Evolutionary conservation across 2,329 filamentous ascomycete genomes (phyloP).

Genomic region (Clathrospora elynae): DNA sequence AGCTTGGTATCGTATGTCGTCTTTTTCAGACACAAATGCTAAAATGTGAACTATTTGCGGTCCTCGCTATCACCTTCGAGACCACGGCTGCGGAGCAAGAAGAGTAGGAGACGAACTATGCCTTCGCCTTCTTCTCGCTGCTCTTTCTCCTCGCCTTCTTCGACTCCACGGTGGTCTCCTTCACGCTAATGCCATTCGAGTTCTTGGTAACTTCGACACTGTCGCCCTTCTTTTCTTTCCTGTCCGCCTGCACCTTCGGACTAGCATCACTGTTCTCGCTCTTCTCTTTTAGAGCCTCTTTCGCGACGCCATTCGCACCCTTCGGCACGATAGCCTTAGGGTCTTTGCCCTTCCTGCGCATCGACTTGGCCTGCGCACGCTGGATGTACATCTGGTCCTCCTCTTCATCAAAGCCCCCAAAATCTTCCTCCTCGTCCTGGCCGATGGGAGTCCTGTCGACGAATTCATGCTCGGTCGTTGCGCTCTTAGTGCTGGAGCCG

Average conservation of each 20-base stretch:
- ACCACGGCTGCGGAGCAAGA: background rate
- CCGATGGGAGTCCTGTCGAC: constrained; percentile 73
- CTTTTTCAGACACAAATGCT: too few species aligned
- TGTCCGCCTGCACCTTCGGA: constrained; percentile 10
- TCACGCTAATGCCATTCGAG: constrained; percentile 13
- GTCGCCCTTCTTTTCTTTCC: constrained; percentile 21
- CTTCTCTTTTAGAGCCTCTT: constrained; percentile 10
- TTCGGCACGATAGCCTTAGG: constrained; percentile 47
- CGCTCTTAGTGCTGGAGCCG: constrained; percentile 48
- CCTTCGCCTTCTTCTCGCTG: constrained; percentile 27
- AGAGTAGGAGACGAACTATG: constrained; percentile 7
- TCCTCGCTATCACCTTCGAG: background rate
- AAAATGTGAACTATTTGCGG: too few species aligned
- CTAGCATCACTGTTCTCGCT: constrained; percentile 10
- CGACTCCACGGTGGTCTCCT: constrained; percentile 21
- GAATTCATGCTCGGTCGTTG: constrained; percentile 51
- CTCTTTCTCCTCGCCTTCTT: constrained; percentile 29
- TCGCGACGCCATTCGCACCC: constrained; percentile 23
- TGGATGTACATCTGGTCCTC: constrained; percentile 57
- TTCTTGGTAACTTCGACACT: constrained; percentile 13
- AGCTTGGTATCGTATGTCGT: too few species aligned
- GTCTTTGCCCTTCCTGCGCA: constrained; percentile 56
- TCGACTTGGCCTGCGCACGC: constrained; percentile 49
- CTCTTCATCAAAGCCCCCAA: constrained; percentile 58
- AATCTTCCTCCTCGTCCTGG: constrained; percentile 50